Percentiles rank a stretch among this genome's conserved stretches.
Evolutionary conservation across 2,329 filamentous ascomycete genomes (phyloP).

Genomic region (Truncatella angustata): DNA sequence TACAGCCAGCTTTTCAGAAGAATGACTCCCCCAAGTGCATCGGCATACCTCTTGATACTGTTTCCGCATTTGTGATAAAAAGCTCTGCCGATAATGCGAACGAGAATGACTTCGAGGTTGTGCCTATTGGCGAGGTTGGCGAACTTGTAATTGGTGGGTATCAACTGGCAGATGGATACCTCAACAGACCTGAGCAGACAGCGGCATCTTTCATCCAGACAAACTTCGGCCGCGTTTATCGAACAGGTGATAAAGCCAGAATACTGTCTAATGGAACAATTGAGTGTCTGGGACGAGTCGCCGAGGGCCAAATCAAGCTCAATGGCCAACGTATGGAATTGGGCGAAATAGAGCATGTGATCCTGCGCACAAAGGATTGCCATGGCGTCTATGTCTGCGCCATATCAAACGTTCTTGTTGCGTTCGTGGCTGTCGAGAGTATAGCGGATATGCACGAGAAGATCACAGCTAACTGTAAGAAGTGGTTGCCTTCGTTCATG

Average conservation of each 20-base stretch:
- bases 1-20: slow-evolving; percentile 62
- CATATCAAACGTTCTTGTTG: slow-evolving; percentile 66
- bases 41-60: slow-evolving; percentile 75
- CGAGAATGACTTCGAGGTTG: slow-evolving; percentile 42
- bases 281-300: slow-evolving; percentile 81
- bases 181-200: slow-evolving; percentile 79
- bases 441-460: slow-evolving; percentile 31
- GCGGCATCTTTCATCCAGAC: slow-evolving; percentile 67
- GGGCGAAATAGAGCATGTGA: slow-evolving; percentile 72
- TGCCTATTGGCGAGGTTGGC: slow-evolving; percentile 67
- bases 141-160: slow-evolving; percentile 80
- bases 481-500: slow-evolving; percentile 84
- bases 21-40: slow-evolving; percentile 65
- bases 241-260: slow-evolving; percentile 80
- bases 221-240: slow-evolving; percentile 69
- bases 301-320: slow-evolving; percentile 80
- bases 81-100: slow-evolving; percentile 33
- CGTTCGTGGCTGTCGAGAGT: slow-evolving; percentile 64
- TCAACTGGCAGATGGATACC: slow-evolving; percentile 77
- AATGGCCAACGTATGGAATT: slow-evolving; percentile 81
- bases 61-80: slow-evolving; percentile 71
- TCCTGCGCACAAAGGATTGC: slow-evolving; percentile 59
- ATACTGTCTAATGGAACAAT: slow-evolving; percentile 66
- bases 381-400: slow-evolving; percentile 67
- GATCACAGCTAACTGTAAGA: slow-evolving; percentile 60